Conservation (phyloP, 352 stramenopile species). For the Phytopythium delawarense region DNA sequence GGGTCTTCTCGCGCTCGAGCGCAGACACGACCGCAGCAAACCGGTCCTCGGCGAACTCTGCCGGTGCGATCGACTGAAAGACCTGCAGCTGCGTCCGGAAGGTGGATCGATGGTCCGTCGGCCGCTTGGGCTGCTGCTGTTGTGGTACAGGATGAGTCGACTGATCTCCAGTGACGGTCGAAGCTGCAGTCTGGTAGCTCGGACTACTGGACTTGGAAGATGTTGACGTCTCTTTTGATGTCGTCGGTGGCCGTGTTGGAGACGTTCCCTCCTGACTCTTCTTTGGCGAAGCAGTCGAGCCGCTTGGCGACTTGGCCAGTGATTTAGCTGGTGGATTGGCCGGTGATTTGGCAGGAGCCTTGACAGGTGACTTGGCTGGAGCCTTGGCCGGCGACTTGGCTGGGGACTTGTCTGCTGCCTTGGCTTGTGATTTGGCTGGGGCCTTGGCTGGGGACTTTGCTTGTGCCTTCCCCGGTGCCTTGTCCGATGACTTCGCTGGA, state of each 20-base stretch:
- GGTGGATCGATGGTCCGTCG: not conserved
- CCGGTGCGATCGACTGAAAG: constrained; percentile 28
- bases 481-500: not conserved
- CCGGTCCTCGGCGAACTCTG: constrained; percentile 39
- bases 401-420: not conserved
- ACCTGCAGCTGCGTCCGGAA: constrained; percentile 15
- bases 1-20: constrained; percentile 32
- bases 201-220: not conserved
- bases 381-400: not conserved
- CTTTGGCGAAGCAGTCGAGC: not conserved
- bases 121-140: constrained; percentile 6
- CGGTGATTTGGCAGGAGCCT: constrained; percentile 3
- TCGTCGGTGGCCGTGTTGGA: constrained; percentile 4
- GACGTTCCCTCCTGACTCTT: constrained; percentile 1
- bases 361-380: not conserved
- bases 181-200: not conserved
- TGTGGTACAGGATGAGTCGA: constrained; percentile 7
- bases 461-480: not conserved
- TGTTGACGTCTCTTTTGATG: not conserved
- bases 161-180: not conserved
- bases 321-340: constrained; percentile 2
- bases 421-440: no score
- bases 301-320: not conserved
- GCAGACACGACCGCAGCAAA: constrained; percentile 35
- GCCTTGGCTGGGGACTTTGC: no score